These are phyloP conservation scores for Ogataea trehalophila DNA, from an alignment of 805 yeast genomes.

Conservation along the genomic window DNA sequence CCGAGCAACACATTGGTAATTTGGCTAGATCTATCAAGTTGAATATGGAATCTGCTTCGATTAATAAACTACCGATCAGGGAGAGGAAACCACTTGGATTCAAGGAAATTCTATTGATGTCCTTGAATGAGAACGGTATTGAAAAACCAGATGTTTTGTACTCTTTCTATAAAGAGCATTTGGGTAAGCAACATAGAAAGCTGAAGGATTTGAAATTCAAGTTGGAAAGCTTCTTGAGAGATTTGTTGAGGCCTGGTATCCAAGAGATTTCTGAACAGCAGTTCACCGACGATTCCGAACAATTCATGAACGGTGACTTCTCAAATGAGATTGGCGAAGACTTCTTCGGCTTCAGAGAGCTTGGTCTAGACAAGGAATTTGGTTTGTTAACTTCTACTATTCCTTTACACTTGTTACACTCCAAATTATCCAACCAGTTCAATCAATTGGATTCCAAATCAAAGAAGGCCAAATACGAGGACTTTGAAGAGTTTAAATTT, in stretches of 20 bases:
- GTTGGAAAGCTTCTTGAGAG: constrained; percentile 68
- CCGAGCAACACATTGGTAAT: constrained; percentile 74
- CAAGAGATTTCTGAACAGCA: constrained; percentile 68
- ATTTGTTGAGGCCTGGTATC: constrained; percentile 73
- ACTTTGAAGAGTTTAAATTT: constrained; percentile 52
- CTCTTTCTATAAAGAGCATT: constrained; percentile 66
- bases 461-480: constrained; percentile 56
- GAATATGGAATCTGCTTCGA: constrained; percentile 61
- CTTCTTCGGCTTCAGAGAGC: constrained; percentile 92
- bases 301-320: constrained; percentile 91
- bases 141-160: constrained; percentile 72
- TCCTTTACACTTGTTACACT: constrained; percentile 83
- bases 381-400: constrained; percentile 79
- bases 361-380: constrained; percentile 90
- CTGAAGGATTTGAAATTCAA: constrained; percentile 63
- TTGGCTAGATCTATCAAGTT: constrained; percentile 64
- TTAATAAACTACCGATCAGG: constrained; percentile 33
- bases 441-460: constrained; percentile 39
- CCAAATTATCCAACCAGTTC: constrained; percentile 60
- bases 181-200: constrained; percentile 63
- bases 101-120: constrained; percentile 49
- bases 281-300: constrained; percentile 88
- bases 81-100: constrained; percentile 18
- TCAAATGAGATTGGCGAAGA: constrained; percentile 93
- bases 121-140: constrained; percentile 83